A percentile compares a stretch with the other conserved stretches of the same genome.
These are phyloP conservation scores for Diplodia mutila DNA, from an alignment of 2,329 filamentous ascomycete species.

Conservation along the genomic window DNA sequence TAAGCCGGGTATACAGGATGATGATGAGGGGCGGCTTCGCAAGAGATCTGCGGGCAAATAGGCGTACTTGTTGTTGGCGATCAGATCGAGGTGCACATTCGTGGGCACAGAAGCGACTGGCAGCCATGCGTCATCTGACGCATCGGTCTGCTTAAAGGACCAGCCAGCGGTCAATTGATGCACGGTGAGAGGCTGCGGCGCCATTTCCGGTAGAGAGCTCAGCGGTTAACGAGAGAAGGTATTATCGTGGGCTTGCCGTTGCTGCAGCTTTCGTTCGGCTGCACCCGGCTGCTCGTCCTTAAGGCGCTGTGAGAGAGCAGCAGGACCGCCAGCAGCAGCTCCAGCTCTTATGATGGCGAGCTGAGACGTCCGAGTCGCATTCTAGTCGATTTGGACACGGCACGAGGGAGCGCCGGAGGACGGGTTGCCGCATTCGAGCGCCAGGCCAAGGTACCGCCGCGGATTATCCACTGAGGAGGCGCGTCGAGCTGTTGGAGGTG, in stretches of 20 bases:
- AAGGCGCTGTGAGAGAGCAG: not conserved
- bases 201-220: constrained; percentile 9
- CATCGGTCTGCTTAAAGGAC: constrained; percentile 51
- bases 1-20: not conserved
- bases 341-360: constrained; percentile 23
- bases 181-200: constrained; percentile 31
- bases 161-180: constrained; percentile 47
- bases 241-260: not conserved
- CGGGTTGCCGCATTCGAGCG: constrained; percentile 14
- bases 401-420: constrained; percentile 25
- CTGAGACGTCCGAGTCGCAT: constrained; percentile 29
- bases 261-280: not conserved
- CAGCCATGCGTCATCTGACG: constrained; percentile 47
- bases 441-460: not conserved
- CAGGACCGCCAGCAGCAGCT: not conserved
- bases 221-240: constrained; percentile 8
- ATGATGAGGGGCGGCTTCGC: not conserved
- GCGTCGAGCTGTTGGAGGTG: constrained; percentile 17
- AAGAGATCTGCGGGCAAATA: constrained; percentile 16
- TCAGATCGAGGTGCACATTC: constrained; percentile 53
- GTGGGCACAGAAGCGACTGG: constrained; percentile 51
- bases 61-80: constrained; percentile 50
- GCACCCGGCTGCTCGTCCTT: constrained; percentile 10
- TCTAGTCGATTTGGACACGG: constrained; percentile 30
- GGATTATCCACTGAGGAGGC: constrained; percentile 19